Evolutionary conservation across 1,284 basidiomycete genomes (phyloP), one percentile per base, ranked within the genome.

Genomic region (Malassezia caprae): DNA sequence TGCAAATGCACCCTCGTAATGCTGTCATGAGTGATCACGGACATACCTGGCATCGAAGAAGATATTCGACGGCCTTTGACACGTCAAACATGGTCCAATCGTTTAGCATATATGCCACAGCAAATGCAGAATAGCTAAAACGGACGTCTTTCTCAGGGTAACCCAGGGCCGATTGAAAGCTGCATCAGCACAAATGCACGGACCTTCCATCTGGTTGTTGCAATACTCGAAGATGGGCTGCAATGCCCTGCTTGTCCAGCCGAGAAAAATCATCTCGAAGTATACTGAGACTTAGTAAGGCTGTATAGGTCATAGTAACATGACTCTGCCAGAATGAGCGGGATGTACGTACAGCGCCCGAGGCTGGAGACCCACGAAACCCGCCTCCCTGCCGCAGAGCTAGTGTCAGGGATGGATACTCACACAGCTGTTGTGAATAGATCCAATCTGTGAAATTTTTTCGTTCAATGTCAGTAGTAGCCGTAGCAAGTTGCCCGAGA

Each of bases 1-100:
- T 0, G 86, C 88, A 67, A 88, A 96, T 0, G 88, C 90, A 21
- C 90, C 90, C 78, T 96, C 91, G 71, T 89, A 89, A 10, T 84
- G 85, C 88, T 94, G 70, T 51, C 39, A 52, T 32, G 27, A 96
- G 91, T 71, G 89, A 89, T 7, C 84, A 84, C 88, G 93, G 69
- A 54, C 48, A 37, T 49, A 48, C 43, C 28, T 54, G 52, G 54
- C 69, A 64, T 0, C 32, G 43, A 6, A 51, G 26, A 28, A 93
- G 79, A 65, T 85, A 93, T 2, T 62, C 65, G 8, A 85, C 63
- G 0, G 87, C 84, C 12, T 73, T 76, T 6, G 79, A 76, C 1
- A 84, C 72, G 68, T 88, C 79, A 31, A 91, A 77, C n/a, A 81
- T 81, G 1, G 80, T 81, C 84, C 86, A 88, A 67, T 88, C 84